Base-by-base conservation (phyloP, 2,329 filamentous ascomycete genomes). In the Aspergillus thermomutatus region DNA sequence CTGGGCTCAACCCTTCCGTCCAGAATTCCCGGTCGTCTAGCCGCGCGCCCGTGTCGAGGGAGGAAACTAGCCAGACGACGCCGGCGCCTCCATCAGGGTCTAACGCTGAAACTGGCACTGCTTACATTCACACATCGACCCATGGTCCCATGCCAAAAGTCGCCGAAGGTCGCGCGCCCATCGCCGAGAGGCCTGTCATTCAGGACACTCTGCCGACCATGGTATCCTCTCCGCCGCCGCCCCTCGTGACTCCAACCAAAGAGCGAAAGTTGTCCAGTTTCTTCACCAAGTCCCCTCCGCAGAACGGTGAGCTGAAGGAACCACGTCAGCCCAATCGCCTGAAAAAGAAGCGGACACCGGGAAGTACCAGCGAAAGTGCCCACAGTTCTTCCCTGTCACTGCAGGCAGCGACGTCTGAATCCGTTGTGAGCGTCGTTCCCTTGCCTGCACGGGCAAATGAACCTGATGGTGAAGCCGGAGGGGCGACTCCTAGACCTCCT, bases 321-420 rank as follows among this genome's bases (percentile, higher is more conserved):
- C 74, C 68, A 8, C 84, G 90, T 48, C 88, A 88, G 69, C 91
- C 92, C 0, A 97, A 96, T 68, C 96, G 97, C 74, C 79, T 99
- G 52, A 89, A 88, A 73, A 97, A 97, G 80, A 96, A 91, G 74
- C 82, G 77, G n/a, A 79, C 89, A 54, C 87, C 90, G 0, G 87
- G 86, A 45, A 91, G 90, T 67, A 77, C 89, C 23, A 92, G 91
- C 64, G 88, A 87, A 21, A 97, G 93, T 70, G 92, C 93, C 0
- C 92, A 96, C 62, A 97, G 92, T 69, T 97, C 94, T 17, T 89
- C 85, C 6, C 85, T 89, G 17, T 97, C 92, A 7, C 78, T 96
- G n/a, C 76, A 77, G 31, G 80, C 62, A 5, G 68, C 69, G 17
- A 69, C 72, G 8, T 70, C 66, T 14, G 70, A 83, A 75, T 25